A percentile compares a stretch with the other conserved stretches of the same genome.
These are phyloP conservation scores for Globisporangium radiosum DNA, from an alignment of 352 stramenopile genomes.

Conservation along the genomic window DNA sequence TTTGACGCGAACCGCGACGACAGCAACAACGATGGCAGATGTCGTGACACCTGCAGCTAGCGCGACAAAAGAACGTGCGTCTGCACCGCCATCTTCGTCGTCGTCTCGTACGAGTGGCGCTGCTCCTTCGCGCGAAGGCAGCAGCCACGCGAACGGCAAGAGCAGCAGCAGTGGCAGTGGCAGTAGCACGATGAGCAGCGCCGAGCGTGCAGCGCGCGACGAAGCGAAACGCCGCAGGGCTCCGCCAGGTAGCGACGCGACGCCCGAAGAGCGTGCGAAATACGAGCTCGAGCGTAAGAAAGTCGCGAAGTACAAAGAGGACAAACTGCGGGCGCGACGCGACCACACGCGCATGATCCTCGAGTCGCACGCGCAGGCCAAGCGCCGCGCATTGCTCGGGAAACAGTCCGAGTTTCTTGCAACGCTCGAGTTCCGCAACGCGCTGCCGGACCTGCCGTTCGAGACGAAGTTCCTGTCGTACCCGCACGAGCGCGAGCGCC, in stretches of 20 bases:
- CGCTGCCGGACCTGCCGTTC: conserved; percentile 76
- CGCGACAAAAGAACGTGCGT: neutral
- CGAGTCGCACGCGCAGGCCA: conserved; percentile 79
- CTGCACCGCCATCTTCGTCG: neutral
- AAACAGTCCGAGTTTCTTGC: conserved; percentile 83
- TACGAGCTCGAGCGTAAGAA: conserved; percentile 85
- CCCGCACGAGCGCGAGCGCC: conserved; percentile 63
- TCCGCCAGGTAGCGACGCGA: conserved; percentile 45
- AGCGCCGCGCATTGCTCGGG: conserved; percentile 67
- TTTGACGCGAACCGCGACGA: no score
- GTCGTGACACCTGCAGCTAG: conserved; percentile 6
- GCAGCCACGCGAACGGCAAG: conserved; percentile 9
- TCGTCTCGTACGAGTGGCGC: conserved; percentile 6
- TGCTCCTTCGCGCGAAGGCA: neutral
- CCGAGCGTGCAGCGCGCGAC: conserved; percentile 17
- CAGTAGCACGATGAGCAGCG: conserved; percentile 4
- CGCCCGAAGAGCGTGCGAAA: conserved; percentile 59
- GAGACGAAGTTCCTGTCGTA: conserved; percentile 86
- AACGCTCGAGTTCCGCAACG: conserved; percentile 78
- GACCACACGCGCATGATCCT: conserved; percentile 87
- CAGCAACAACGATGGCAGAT: conserved; percentile 19
- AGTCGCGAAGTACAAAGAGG: conserved; percentile 85
- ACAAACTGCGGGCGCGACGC: conserved; percentile 80
- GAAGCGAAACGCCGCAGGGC: conserved; percentile 35
- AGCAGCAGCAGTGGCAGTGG: conserved; percentile 15